These are phyloP conservation scores for Colletotrichum cereale DNA, from an alignment of 2,329 filamentous ascomycete genomes.

Conservation along the genomic window DNA sequence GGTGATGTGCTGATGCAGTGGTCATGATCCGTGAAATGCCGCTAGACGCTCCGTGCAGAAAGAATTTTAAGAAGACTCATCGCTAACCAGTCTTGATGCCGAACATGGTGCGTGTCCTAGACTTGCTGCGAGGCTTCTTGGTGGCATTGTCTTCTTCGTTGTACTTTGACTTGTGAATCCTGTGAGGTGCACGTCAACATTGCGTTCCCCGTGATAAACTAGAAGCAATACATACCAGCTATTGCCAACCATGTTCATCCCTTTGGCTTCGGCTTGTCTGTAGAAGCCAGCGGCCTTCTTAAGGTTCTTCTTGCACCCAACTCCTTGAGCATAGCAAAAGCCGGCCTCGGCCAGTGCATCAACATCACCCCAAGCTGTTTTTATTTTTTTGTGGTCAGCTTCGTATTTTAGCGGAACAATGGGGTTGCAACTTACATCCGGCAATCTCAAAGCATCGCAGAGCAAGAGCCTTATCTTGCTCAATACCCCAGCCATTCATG, in stretches of 20 bases:
- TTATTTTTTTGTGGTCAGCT: not conserved
- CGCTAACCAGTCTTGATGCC: conserved; percentile 55
- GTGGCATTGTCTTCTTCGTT: conserved; percentile 69
- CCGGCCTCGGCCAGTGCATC: conserved; percentile 95
- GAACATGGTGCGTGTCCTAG: conserved; percentile 80
- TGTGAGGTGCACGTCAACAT: conserved; percentile 52
- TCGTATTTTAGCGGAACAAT: not conserved
- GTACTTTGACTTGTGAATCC: conserved; percentile 98
- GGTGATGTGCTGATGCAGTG: conserved; percentile 40
- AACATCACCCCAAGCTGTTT: conserved; percentile 86
- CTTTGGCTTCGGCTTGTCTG: conserved; percentile 89
- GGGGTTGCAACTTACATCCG: conserved; percentile 72
- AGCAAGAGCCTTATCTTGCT: conserved; percentile 89
- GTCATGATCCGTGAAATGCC: conserved; percentile 42
- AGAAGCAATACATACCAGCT: conserved; percentile 80
- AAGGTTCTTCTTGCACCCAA: conserved; percentile 95
- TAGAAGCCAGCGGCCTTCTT: conserved; percentile 95
- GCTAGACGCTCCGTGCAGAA: conserved; percentile 36
- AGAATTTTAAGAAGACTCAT: conserved; percentile 35
- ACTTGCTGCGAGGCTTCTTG: conserved; percentile 78
- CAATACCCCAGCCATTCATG: conserved; percentile 98
- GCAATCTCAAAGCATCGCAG: conserved; percentile 97
- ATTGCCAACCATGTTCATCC: conserved; percentile 97
- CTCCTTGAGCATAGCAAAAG: conserved; percentile 93
- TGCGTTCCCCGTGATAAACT: not conserved